These are phyloP conservation scores for Gracilaria caudata DNA, from an alignment of 23 red algal species.

Conservation along the genomic window DNA sequence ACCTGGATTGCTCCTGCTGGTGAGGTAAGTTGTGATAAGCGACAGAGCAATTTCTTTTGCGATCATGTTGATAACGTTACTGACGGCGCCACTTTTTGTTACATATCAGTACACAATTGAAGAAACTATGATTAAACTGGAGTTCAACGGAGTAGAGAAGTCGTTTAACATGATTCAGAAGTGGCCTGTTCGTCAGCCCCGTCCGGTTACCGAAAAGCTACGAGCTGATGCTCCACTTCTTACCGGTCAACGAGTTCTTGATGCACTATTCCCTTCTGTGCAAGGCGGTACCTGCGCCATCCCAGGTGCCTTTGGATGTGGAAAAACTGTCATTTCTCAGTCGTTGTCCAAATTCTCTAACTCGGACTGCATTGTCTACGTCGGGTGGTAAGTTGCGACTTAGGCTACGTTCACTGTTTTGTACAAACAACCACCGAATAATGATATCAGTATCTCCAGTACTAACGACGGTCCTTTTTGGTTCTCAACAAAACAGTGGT, in stretches of 20 bases:
- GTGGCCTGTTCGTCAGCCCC: constrained; percentile 96
- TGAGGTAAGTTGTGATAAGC: constrained; percentile 36
- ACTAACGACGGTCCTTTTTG: constrained; percentile 14
- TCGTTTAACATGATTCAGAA: constrained; percentile 90
- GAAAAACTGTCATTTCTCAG: constrained; percentile 99
- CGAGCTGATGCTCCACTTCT: constrained; percentile 89
- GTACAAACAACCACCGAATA: neutral
- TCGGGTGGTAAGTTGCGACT: constrained; percentile 82
- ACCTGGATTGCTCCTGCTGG: constrained; percentile 84
- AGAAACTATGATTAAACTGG: constrained; percentile 84
- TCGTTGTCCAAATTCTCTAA: constrained; percentile 97
- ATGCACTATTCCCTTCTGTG: constrained; percentile 97
- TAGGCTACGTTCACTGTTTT: neutral
- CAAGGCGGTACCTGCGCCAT: constrained; percentile 99
- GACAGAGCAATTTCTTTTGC: neutral
- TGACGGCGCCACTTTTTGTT: neutral
- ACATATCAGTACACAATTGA: constrained; percentile 84
- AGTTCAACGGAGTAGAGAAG: constrained; percentile 80
- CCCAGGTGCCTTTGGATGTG: constrained; percentile 97
- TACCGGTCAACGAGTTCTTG: constrained; percentile 95
- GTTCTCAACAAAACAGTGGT: constrained; percentile 56
- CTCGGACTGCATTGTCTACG: constrained; percentile 99
- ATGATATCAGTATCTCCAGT: neutral
- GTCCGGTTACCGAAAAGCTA: constrained; percentile 95
- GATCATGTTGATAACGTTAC: neutral